phyloP scores from a whole-genome alignment of 2,329 filamentous ascomycete genomes.

The Epichloe bromicola region DNA sequence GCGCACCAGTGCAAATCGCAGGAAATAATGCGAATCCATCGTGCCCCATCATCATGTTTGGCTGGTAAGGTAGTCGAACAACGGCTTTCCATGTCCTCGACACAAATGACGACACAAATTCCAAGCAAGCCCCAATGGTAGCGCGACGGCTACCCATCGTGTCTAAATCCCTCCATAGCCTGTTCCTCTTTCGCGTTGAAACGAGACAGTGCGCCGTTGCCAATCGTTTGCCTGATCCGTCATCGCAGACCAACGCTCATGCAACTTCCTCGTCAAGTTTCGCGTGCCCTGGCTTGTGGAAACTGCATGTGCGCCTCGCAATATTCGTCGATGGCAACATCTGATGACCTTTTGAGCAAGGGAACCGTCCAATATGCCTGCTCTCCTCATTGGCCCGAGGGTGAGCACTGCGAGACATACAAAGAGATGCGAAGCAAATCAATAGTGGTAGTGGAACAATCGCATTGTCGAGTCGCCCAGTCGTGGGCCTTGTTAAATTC shows the following conservation, averaged over 20 bases:
- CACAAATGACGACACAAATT: no score
- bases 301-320: background rate
- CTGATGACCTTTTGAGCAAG: background rate
- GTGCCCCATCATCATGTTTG: background rate
- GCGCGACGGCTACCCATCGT: background rate
- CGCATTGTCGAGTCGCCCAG: background rate
- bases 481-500: background rate
- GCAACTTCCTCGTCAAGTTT: background rate
- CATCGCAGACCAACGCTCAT: background rate
- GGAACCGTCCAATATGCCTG: no score
- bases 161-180: background rate
- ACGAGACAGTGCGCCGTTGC: background rate
- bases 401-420: background rate
- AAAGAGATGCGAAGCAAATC: background rate
- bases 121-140: background rate
- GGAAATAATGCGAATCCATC: background rate
- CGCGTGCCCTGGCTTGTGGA: background rate
- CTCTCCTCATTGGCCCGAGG: no score
- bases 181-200: conserved; percentile 6
- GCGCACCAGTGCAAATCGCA: background rate
- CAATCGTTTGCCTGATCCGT: background rate
- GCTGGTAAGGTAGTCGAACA: background rate
- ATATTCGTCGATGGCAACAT: background rate
- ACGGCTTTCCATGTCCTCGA: no score
- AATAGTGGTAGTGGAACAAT: background rate